Percentiles rank a stretch among this genome's conserved stretches.
Evolutionary conservation across 306 rosid species (phyloP).

Genomic region (Bauhinia variegata): DNA sequence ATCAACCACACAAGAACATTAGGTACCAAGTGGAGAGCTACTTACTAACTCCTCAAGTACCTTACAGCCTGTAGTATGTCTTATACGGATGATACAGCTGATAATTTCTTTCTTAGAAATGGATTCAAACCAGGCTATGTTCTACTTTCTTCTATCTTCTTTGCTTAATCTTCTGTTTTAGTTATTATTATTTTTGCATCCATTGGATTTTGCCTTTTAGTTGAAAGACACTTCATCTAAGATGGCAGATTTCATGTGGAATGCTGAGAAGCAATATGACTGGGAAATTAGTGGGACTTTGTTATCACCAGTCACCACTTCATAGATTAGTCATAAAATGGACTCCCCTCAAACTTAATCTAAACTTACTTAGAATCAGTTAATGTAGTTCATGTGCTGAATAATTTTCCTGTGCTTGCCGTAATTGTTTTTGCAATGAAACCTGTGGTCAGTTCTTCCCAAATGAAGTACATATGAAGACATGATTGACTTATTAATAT

Average conservation of each 20-base stretch:
- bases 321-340: constrained; percentile 1
- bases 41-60: constrained; percentile 8
- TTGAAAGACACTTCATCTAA: background rate
- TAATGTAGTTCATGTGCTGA: background rate
- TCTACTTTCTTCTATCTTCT: constrained; percentile 1
- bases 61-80: background rate
- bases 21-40: background rate
- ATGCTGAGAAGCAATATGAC: background rate
- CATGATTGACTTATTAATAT: constrained; percentile 14
- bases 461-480: constrained; percentile 11
- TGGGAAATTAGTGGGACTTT: background rate
- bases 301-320: background rate
- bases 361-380: background rate
- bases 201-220: background rate
- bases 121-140: constrained; percentile 21
- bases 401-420: constrained; percentile 14
- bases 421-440: background rate
- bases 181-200: background rate
- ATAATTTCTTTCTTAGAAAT: constrained; percentile 16
- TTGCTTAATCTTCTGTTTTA: background rate
- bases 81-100: constrained; percentile 2
- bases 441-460: constrained; percentile 18
- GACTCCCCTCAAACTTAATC: background rate
- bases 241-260: background rate
- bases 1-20: background rate